Conservation (phyloP, 1,284 basidiomycete species). For the Fistulina hepatica region DNA sequence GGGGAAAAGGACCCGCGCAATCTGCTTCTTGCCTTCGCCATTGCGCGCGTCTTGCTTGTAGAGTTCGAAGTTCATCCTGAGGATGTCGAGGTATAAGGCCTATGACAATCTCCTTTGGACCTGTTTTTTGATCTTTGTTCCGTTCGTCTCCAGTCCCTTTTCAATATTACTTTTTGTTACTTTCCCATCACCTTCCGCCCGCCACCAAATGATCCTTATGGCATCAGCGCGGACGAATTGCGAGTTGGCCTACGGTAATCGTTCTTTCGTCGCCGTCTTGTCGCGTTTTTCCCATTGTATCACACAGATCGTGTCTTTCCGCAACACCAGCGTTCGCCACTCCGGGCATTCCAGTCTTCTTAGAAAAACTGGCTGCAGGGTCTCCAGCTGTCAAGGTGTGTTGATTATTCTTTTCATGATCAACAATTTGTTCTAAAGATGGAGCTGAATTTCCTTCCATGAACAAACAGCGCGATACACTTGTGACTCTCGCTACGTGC, state of each 20-base stretch:
- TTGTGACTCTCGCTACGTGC: conserved; percentile 65
- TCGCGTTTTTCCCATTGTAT: not conserved
- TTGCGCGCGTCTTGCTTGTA: conserved; percentile 74
- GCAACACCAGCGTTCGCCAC: conserved; percentile 79
- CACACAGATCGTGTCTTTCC: conserved; percentile 50
- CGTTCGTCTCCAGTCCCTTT: conserved; percentile 56
- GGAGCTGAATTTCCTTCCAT: not conserved
- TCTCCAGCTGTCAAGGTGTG: conserved; percentile 76
- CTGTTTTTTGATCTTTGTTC: not conserved
- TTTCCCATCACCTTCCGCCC: conserved; percentile 98
- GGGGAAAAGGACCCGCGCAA: conserved; percentile 98
- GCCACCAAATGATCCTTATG: conserved; percentile 90
- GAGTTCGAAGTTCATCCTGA: conserved; percentile 71
- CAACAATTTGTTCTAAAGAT: too few relatives aligned
- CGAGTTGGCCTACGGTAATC: conserved; percentile 60
- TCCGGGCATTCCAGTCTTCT: conserved; percentile 77
- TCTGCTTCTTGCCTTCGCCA: conserved; percentile 81
- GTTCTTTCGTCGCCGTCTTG: too few relatives aligned
- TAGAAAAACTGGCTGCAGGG: conserved; percentile 87
- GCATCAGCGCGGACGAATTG: conserved; percentile 84
- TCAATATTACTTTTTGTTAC: conserved; percentile 96
- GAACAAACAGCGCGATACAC: conserved; percentile 58
- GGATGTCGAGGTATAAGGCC: conserved; percentile 63
- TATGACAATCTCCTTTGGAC: not conserved
- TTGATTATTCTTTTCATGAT: conserved; percentile 1